These are phyloP conservation scores for Sporothrix humicola DNA, from an alignment of 2,329 filamentous ascomycete genomes.

Conservation along the genomic window DNA sequence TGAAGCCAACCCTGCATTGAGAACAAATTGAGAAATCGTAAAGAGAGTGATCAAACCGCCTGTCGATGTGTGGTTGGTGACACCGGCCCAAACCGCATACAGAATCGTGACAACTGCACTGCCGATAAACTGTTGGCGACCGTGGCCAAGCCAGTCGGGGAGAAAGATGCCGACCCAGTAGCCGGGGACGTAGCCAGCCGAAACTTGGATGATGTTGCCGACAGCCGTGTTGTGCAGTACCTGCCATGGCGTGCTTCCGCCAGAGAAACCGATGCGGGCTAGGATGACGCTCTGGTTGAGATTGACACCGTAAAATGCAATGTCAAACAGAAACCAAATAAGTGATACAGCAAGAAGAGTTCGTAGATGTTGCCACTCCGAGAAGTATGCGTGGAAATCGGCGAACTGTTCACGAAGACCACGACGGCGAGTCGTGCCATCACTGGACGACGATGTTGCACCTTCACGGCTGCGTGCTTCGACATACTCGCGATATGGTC, in stretches of 20 bases:
- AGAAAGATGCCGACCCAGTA: constrained; percentile 60
- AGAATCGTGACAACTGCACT: constrained; percentile 1
- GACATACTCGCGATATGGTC: neutral
- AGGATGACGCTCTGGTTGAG: constrained; percentile 68
- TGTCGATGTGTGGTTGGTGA: neutral
- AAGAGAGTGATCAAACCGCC: constrained; percentile 10
- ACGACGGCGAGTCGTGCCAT: neutral
- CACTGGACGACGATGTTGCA: neutral
- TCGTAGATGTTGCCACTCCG: constrained; percentile 9
- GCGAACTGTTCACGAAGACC: neutral
- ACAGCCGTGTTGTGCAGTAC: constrained; percentile 65
- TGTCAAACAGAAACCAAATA: constrained; percentile 46
- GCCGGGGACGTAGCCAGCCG: constrained; percentile 67
- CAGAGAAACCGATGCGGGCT: constrained; percentile 62
- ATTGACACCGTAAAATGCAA: constrained; percentile 59
- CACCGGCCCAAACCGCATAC: neutral
- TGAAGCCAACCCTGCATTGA: constrained; percentile 9
- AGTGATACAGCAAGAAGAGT: neutral
- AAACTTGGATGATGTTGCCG: constrained; percentile 67
- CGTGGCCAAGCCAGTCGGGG: constrained; percentile 59
- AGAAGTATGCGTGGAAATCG: neutral
- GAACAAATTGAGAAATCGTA: neutral
- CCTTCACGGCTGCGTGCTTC: neutral
- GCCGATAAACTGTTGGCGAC: neutral
- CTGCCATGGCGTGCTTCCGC: constrained; percentile 61